phyloP scores from a whole-genome alignment of 73 alveolate genomes.

The Vitrella brassicaformis region DNA sequence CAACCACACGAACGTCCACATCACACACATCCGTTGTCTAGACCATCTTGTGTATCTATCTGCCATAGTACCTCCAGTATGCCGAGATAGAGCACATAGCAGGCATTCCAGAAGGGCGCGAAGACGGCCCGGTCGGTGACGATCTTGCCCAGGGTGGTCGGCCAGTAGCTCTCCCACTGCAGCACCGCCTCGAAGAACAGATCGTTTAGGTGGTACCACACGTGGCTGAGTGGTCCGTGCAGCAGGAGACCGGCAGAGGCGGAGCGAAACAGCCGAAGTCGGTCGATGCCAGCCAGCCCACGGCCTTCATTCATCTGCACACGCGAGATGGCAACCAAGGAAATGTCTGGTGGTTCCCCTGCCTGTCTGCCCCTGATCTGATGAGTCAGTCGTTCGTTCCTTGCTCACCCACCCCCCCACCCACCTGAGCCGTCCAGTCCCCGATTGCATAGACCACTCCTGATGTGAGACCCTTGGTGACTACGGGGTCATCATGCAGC shows the following conservation, averaged over 20 bases:
- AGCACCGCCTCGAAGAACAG: not conserved
- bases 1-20: no score
- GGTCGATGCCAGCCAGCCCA: not conserved
- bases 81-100: not conserved
- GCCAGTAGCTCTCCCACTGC: not conserved
- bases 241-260: not conserved
- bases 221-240: not conserved
- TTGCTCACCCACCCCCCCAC: no score
- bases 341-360: no score
- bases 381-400: no score
- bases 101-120: not conserved
- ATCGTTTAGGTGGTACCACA: not conserved
- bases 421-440: not conserved
- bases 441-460: not conserved
- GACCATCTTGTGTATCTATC: not conserved
- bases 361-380: no score
- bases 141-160: not conserved
- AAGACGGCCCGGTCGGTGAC: not conserved
- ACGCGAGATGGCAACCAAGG: no score
- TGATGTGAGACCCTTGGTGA: not conserved
- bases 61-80: not conserved
- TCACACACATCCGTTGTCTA: no score
- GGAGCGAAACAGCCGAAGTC: not conserved
- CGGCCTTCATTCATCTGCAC: not conserved
- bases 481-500: not conserved